Percentiles rank a stretch among this genome's conserved stretches.
These are phyloP conservation scores for Alopecurus myosuroides DNA, from an alignment of 176 grass and related monocot genomes.

Conservation along the genomic window DNA sequence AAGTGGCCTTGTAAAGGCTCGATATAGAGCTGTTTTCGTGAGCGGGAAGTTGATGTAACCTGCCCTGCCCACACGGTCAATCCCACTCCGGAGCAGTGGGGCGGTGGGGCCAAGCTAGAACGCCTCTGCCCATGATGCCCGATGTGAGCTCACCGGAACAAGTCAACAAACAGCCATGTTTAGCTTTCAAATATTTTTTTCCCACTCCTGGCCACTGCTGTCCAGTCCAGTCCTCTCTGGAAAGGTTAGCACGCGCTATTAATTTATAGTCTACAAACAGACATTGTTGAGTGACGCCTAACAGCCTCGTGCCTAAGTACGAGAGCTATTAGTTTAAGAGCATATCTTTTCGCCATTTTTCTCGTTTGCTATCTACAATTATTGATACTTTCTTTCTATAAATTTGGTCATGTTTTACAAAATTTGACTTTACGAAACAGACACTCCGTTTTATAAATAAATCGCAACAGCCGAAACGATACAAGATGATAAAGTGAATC, in stretches of 20 bases:
- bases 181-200: slow-evolving; percentile 2
- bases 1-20: no score
- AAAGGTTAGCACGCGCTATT: not conserved
- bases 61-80: not conserved
- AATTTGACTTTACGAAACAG: no score
- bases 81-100: not conserved
- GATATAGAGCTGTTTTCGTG: no score
- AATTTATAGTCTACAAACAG: not conserved
- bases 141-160: not conserved
- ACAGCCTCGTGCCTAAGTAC: not conserved
- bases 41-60: not conserved
- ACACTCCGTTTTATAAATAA: no score
- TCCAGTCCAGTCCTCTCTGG: slow-evolving; percentile 4
- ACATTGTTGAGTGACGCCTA: not conserved
- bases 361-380: no score
- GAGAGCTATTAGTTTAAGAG: no score
- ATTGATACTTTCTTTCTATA: no score
- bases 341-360: no score
- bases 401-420: no score
- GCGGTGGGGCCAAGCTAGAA: not conserved
- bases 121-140: not conserved
- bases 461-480: no score
- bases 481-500: no score
- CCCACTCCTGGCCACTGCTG: not conserved
- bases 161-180: slow-evolving; percentile 11